Conservation (phyloP, 768 basidiomycete species). For the Zangia roseola region DNA sequence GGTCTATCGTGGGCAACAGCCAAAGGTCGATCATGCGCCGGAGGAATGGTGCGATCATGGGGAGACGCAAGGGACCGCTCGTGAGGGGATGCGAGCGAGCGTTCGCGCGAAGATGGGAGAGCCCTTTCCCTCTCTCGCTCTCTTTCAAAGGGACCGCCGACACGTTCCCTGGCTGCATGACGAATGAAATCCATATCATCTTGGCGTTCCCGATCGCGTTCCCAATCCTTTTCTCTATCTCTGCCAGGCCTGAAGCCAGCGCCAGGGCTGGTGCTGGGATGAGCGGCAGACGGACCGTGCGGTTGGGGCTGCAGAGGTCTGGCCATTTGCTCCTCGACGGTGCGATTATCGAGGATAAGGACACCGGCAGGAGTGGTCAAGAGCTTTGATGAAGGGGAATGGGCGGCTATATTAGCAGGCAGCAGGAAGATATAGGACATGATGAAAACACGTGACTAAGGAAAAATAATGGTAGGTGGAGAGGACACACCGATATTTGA, state of each 20-base stretch:
- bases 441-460: slow-evolving; percentile 5
- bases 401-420: slow-evolving; percentile 18
- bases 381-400: slow-evolving; percentile 28
- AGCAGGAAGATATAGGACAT: background rate
- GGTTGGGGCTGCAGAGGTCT: slow-evolving; percentile 19
- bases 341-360: slow-evolving; percentile 32
- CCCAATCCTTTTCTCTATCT: slow-evolving; percentile 30
- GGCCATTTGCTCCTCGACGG: slow-evolving; percentile 29
- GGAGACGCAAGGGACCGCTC: slow-evolving; percentile 21
- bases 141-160: slow-evolving; percentile 21
- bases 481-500: slow-evolving; percentile 24
- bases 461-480: background rate
- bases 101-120: slow-evolving; percentile 26
- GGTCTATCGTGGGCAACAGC: slow-evolving; percentile 23
- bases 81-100: slow-evolving; percentile 22
- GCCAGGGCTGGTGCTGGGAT: slow-evolving; percentile 23
- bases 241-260: slow-evolving; percentile 22
- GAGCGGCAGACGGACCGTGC: slow-evolving; percentile 14
- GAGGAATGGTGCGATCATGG: slow-evolving; percentile 22
- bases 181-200: slow-evolving; percentile 30
- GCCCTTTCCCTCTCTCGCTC: slow-evolving; percentile 26
- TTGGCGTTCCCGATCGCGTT: slow-evolving; percentile 29
- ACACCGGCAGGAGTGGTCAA: slow-evolving; percentile 25
- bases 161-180: slow-evolving; percentile 26
- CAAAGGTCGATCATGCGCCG: slow-evolving; percentile 20